phyloP scores from a whole-genome alignment of 208 protist species.

The Trypanosoma vivax region DNA sequence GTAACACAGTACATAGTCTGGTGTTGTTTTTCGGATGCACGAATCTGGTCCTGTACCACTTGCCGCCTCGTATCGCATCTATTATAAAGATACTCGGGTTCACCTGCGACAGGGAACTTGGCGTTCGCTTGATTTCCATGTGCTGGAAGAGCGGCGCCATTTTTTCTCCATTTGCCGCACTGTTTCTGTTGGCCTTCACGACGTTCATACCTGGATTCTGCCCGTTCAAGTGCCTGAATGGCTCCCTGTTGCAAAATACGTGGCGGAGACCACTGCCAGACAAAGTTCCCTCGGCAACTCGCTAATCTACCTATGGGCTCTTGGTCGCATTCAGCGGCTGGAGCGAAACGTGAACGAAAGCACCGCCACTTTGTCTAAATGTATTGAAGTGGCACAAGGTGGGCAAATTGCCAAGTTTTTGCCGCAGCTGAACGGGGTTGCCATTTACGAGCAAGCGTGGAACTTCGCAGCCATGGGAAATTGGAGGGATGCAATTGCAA shows the following conservation, averaged over 20 bases:
- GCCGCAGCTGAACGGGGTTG: constrained; percentile 55
- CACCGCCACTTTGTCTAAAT: constrained; percentile 23
- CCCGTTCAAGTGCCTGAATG: constrained; percentile 22
- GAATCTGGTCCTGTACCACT: constrained; percentile 37
- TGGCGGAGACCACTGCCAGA: constrained; percentile 17
- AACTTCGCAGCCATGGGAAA: constrained; percentile 26
- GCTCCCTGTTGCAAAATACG: constrained; percentile 22
- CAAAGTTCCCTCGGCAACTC: constrained; percentile 26
- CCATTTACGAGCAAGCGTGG: constrained; percentile 50
- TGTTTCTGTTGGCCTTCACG: constrained; percentile 36
- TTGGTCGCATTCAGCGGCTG: constrained; percentile 39
- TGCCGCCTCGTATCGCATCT: constrained; percentile 24
- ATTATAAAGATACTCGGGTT: constrained; percentile 50
- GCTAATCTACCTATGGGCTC: constrained; percentile 52
- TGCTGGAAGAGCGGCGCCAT: constrained; percentile 54
- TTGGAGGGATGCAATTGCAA: constrained; percentile 30
- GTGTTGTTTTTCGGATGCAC: constrained; percentile 39
- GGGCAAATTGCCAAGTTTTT: constrained; percentile 36
- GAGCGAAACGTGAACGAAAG: constrained; percentile 27
- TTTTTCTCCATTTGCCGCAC: constrained; percentile 45
- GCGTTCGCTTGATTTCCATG: constrained; percentile 25
- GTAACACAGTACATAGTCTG: constrained; percentile 50
- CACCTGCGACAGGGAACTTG: constrained; percentile 34
- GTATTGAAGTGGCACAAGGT: constrained; percentile 23
- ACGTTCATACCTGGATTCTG: constrained; percentile 32